These are phyloP conservation scores for Prunus davidiana DNA, from an alignment of 306 rosid genomes.

Conservation along the genomic window DNA sequence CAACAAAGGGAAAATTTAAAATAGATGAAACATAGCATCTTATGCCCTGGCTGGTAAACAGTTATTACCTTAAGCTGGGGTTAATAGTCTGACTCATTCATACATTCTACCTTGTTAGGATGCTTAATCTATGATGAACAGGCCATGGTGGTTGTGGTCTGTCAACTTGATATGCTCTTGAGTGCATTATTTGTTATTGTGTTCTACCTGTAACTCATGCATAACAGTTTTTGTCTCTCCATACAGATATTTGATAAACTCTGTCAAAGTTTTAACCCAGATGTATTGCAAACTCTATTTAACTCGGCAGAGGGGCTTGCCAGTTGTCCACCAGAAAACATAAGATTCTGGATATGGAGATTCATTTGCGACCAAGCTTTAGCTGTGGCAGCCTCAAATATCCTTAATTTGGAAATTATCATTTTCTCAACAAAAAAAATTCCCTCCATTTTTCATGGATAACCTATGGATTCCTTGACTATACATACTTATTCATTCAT, in stretches of 20 bases:
- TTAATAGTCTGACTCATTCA: not conserved
- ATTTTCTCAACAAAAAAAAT: not conserved
- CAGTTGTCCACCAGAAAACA: slow-evolving; percentile 58
- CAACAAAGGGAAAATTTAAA: not conserved
- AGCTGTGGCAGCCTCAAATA: slow-evolving; percentile 90
- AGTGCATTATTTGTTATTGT: slow-evolving; percentile 2
- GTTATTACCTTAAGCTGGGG: not conserved
- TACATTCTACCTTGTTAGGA: not conserved
- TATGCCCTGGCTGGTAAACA: not conserved
- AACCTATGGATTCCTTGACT: slow-evolving; percentile 70
- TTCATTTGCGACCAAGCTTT: slow-evolving; percentile 67
- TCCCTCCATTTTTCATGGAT: not conserved
- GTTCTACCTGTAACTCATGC: slow-evolving; percentile 4
- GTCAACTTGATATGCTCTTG: not conserved
- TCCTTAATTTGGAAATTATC: slow-evolving; percentile 46
- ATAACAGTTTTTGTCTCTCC: slow-evolving; percentile 29
- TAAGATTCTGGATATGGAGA: slow-evolving; percentile 80
- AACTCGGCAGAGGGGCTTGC: slow-evolving; percentile 92
- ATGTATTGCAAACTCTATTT: slow-evolving; percentile 86
- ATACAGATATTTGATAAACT: slow-evolving; percentile 96
- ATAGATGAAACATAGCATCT: not conserved
- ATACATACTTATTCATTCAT: slow-evolving; percentile 75
- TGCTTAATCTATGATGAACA: not conserved
- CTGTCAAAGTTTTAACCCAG: slow-evolving; percentile 90
- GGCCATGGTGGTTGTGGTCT: not conserved